A percentile compares a stretch with the other conserved stretches of the same genome.
These are phyloP conservation scores for Streptanthus diversifolius DNA, from an alignment of 345 rosid genomes.

Conservation along the genomic window DNA sequence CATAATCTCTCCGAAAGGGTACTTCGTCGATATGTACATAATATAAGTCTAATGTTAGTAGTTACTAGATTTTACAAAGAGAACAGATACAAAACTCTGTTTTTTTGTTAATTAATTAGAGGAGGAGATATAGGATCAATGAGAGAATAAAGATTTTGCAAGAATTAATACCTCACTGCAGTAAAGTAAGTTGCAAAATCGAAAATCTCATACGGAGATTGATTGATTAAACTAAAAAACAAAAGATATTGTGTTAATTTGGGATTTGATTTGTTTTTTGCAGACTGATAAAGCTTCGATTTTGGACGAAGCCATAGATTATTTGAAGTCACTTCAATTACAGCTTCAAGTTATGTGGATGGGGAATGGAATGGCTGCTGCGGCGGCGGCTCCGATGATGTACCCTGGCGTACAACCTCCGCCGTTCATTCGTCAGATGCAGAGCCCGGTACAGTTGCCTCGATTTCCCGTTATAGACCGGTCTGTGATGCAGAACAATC, in stretches of 20 bases:
- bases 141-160: slow-evolving; percentile 85
- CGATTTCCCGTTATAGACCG: slow-evolving; percentile 40
- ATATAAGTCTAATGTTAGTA: not conserved
- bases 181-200: slow-evolving; percentile 51
- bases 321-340: slow-evolving; percentile 86
- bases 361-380: slow-evolving; percentile 69
- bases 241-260: not conserved
- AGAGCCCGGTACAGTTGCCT: slow-evolving; percentile 43
- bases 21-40: slow-evolving; percentile 20
- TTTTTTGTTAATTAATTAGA: slow-evolving; percentile 37
- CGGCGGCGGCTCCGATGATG: slow-evolving; percentile 63
- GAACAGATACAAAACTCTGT: slow-evolving; percentile 8
- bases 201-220: not conserved
- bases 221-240: not conserved
- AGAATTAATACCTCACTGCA: slow-evolving; percentile 89
- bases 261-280: not conserved
- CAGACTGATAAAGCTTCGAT: slow-evolving; percentile 95
- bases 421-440: slow-evolving; percentile 45
- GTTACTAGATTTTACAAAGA: not conserved
- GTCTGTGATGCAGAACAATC: slow-evolving; percentile 43
- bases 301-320: slow-evolving; percentile 90
- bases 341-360: slow-evolving; percentile 96
- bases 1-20: slow-evolving; percentile 79
- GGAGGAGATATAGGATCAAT: slow-evolving; percentile 85
- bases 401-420: slow-evolving; percentile 67